Conservation (phyloP, 495 filamentous ascomycete genomes). For the Podospora fimiseda region DNA sequence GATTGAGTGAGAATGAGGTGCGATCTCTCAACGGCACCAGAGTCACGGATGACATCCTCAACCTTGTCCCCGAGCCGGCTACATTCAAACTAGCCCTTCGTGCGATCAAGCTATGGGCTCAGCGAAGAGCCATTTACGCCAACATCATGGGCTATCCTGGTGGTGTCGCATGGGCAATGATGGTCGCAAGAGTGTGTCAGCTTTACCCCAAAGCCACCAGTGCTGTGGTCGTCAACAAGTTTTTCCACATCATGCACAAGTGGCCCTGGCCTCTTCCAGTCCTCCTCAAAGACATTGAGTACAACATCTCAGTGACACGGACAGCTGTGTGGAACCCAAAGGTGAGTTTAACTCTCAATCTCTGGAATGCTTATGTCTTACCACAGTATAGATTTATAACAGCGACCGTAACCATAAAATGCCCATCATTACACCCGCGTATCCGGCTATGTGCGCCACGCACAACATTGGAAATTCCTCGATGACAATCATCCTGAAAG, state of each 20-base stretch:
- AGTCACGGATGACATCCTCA: constrained; percentile 85
- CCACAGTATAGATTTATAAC: constrained; percentile 59
- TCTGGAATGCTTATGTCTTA: constrained; percentile 28
- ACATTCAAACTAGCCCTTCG: constrained; percentile 82
- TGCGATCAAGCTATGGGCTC: constrained; percentile 93
- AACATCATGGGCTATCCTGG: constrained; percentile 95
- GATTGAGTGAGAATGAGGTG: constrained; percentile 77
- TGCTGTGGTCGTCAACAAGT: constrained; percentile 79
- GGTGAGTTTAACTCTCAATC: constrained; percentile 40
- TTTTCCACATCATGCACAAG: constrained; percentile 82
- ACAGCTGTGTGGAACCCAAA: constrained; percentile 90
- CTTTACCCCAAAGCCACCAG: constrained; percentile 91
- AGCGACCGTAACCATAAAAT: constrained; percentile 80
- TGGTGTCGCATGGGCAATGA: constrained; percentile 95
- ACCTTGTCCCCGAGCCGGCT: constrained; percentile 79
- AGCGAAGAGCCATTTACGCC: constrained; percentile 85
- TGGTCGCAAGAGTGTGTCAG: constrained; percentile 92
- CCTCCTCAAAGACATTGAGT: constrained; percentile 80
- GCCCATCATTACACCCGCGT: constrained; percentile 96
- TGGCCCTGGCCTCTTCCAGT: constrained; percentile 96
- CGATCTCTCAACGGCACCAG: constrained; percentile 88
- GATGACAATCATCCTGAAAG: constrained; percentile 71
- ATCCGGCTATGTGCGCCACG: constrained; percentile 93
- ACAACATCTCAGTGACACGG: constrained; percentile 59
- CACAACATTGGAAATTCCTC: constrained; percentile 88